Evolutionary conservation across 2,329 filamentous ascomycete genomes (phyloP).

Genomic region (Trichoderma hamatum): DNA sequence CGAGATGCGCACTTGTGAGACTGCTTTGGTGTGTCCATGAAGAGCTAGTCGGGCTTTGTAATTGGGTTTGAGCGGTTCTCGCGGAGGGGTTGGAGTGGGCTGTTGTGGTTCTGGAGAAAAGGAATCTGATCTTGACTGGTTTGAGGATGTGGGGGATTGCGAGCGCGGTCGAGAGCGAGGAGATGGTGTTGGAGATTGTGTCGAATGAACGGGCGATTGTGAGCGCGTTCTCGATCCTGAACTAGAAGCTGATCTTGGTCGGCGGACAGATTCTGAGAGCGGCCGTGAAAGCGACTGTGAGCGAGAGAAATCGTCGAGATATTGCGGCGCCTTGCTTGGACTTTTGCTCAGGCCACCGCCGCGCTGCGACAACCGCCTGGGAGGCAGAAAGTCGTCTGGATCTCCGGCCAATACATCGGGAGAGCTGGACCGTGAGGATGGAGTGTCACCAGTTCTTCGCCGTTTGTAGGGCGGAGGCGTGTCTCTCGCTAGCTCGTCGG

Average conservation of each 20-base stretch:
- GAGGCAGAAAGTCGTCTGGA: conserved; percentile 17
- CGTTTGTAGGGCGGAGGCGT: conserved; percentile 39
- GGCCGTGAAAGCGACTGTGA: conserved; percentile 31
- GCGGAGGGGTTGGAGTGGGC: conserved; percentile 45
- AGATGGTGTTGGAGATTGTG: conserved; percentile 35
- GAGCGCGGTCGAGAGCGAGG: conserved; percentile 38
- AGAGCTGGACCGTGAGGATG: conserved; percentile 35
- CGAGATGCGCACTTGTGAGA: conserved; percentile 87
- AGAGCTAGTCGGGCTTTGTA: conserved; percentile 73
- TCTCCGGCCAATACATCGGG: conserved; percentile 30
- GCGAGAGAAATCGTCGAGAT: conserved; percentile 24
- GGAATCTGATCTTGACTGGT: conserved; percentile 39
- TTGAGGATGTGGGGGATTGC: conserved; percentile 37
- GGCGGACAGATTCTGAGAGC: conserved; percentile 38
- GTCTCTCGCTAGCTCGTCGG: conserved; percentile 33
- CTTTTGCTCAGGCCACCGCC: conserved; percentile 31
- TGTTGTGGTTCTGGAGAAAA: conserved; percentile 34
- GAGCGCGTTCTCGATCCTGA: conserved; percentile 45
- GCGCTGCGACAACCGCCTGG: conserved; percentile 20
- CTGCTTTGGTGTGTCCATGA: conserved; percentile 74
- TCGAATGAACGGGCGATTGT: conserved; percentile 40
- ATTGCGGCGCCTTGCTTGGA: conserved; percentile 33
- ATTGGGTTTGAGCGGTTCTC: conserved; percentile 61
- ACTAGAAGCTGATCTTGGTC: conserved; percentile 40
- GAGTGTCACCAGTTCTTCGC: conserved; percentile 39